Conservation (phyloP, 1,139 yeast genomes). For the Pichia sp. region DNA sequence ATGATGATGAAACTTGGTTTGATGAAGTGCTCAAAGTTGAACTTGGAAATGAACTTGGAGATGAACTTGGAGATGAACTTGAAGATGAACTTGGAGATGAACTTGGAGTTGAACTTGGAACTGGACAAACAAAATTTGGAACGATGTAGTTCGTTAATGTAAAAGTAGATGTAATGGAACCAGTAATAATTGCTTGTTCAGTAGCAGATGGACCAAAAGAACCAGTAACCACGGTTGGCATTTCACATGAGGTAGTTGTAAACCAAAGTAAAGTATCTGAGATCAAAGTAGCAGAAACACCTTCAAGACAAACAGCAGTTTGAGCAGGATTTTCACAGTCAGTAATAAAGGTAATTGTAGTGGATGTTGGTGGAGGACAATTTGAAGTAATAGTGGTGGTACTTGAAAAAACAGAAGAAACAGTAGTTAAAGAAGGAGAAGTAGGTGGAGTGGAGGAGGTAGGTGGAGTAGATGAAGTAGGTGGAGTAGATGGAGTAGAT, state of each 20-base stretch:
- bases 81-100: background rate
- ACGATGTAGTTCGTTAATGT: conserved; percentile 5
- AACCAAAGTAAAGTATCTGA: conserved; percentile 7
- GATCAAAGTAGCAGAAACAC: conserved; percentile 9
- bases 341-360: conserved; percentile 1
- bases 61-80: background rate
- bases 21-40: background rate
- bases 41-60: too few species aligned
- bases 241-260: conserved; percentile 12
- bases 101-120: too few species aligned
- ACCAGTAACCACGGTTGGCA: conserved; percentile 12
- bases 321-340: conserved; percentile 3
- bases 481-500: background rate
- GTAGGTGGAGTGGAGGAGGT: conserved; percentile 1
- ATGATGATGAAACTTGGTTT: too few species aligned
- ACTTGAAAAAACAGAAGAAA: conserved; percentile 5
- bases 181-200: background rate
- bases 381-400: background rate
- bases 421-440: background rate
- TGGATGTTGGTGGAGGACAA: background rate
- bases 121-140: conserved; percentile 12
- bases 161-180: background rate
- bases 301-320: conserved; percentile 8
- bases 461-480: background rate
- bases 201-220: conserved; percentile 10